Base-by-base conservation (phyloP, 2,329 filamentous ascomycete species). In the Penicillium sp. region DNA sequence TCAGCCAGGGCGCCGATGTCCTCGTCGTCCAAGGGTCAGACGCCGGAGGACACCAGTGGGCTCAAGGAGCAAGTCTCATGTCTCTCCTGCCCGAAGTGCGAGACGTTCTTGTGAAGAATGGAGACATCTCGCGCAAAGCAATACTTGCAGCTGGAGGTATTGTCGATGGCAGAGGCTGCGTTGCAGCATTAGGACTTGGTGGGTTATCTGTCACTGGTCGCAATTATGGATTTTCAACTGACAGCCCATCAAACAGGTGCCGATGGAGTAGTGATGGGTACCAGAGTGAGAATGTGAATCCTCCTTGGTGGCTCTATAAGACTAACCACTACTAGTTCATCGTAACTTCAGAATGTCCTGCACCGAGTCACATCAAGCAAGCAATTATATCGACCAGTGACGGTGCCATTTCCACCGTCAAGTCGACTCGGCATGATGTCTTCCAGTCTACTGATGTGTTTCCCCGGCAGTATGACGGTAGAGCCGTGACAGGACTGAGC, bases 21-120 rank as follows among this genome's bases (percentile, higher is more conserved):
- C 53, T 84, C 2, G 77, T 84, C 5, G 71, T 78, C 4, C 81
- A 84, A 59, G 81, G 81, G 2, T 69, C 72, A 4, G 81, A 84
- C 60, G 81, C 80, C 1, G 81, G 80, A 6, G 81, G 81, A 0
- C 81, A 84, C 54, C 80, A 81, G 46, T 75, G 78, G 30, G 68
- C 69, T 0, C 62, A 65, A 15, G 78, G 76, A 3, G 73, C 75
- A 2, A 72, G 79, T 4, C 62, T 84, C 2, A 59, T 83, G 3
- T 68, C 72, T 2, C 60, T 84, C 3, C 58, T 84, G 25, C 79
- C 79, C 0, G 80, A 84, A 62, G 70, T 81, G 7, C 63, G 60
- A 33, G 71, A 73, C 41, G 67, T 75, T 39, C 47, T 82, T 11
- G 33, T 50, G 0, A 25, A 31, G 4, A 9, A 21, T 15, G 25